These are phyloP conservation scores for Nemania bipapillata DNA, from an alignment of 2,329 filamentous ascomycete genomes.

Conservation along the genomic window DNA sequence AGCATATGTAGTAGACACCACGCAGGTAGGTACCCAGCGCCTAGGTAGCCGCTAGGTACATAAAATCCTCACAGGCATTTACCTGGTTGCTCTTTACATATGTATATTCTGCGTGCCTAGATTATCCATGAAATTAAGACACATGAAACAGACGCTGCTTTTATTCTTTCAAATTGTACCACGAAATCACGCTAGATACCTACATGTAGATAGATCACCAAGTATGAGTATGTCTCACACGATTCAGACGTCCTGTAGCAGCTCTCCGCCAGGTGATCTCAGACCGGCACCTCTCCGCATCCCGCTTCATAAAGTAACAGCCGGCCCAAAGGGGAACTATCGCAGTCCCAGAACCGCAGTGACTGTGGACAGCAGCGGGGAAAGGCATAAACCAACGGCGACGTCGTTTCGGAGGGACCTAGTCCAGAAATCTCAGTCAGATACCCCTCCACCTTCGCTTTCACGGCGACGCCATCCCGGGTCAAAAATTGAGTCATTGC, in stretches of 20 bases:
- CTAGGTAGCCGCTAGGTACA: too few species aligned
- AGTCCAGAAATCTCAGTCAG: not conserved
- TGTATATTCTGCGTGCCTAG: not conserved
- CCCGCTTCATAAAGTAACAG: constrained; percentile 22
- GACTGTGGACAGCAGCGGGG: not conserved
- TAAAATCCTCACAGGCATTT: not conserved
- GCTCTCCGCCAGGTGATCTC: constrained; percentile 23
- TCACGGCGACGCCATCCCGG: constrained; percentile 37
- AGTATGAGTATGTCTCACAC: constrained; percentile 28
- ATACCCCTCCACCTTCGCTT: constrained; percentile 16
- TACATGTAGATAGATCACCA: constrained; percentile 14
- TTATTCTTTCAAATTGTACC: constrained; percentile 9
- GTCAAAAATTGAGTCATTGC: constrained; percentile 46
- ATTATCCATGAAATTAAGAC: constrained; percentile 3
- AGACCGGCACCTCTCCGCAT: constrained; percentile 36
- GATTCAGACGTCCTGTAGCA: constrained; percentile 1
- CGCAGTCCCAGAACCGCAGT: not conserved
- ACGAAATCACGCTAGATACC: too few species aligned
- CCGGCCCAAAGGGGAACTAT: not conserved
- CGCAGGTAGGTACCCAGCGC: not conserved
- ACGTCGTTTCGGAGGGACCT: not conserved
- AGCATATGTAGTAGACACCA: not conserved
- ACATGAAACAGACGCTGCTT: constrained; percentile 31
- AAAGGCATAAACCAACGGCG: not conserved
- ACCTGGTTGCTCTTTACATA: constrained; percentile 24